Evolutionary conservation across 768 basidiomycete species (phyloP), one percentile per base, ranked within the genome.

Genomic region (Auriscalpium microsporum): DNA sequence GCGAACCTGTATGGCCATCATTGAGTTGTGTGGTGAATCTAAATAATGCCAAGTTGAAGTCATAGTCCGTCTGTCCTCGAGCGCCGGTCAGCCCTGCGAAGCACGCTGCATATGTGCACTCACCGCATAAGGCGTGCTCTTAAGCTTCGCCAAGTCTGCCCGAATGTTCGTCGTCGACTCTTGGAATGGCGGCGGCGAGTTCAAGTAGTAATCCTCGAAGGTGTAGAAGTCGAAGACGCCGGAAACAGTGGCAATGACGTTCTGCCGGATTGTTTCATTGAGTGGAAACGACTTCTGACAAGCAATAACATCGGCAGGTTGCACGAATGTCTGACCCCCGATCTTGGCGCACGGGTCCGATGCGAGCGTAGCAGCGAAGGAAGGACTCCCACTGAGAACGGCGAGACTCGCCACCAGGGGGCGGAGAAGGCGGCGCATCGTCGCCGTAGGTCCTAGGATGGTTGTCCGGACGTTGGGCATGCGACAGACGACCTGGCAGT

Each of bases 1-100:
- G 64, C 74, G 35, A 66, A 80, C 82, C 74, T 11, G 84, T 86
- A 62, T 84, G 84, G 7, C 83, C 83, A 62, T 84, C 83, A 61
- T 86, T 84, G 46, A 86, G 60, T 49, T 74, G 74, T 14, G 73
- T 80, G 0, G 75, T 76, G 57, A 81, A 77, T 52, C 80, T 72
- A 57, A 78, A 83, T 13, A 86, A 61, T 42, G 75, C 82, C 47
- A 69, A 70, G 62, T 78, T 83, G 68, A 86, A 84, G 63, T 83
- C 82, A 56, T 82, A 86, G 58, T 85, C 83, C 8, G 82, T 82
- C 80, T 86, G 53, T 10, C 11, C 8, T 50, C 52, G 38, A 6
- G 5, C 4, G 4, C 44, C 17, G 10, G 45, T 34, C 34, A 16
- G 19, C 28, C 17, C 11, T 0, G 17, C 37, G 8, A 28, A 28